phyloP scores from a whole-genome alignment of 164 flowering plant species.

The Houttuynia cordata region DNA sequence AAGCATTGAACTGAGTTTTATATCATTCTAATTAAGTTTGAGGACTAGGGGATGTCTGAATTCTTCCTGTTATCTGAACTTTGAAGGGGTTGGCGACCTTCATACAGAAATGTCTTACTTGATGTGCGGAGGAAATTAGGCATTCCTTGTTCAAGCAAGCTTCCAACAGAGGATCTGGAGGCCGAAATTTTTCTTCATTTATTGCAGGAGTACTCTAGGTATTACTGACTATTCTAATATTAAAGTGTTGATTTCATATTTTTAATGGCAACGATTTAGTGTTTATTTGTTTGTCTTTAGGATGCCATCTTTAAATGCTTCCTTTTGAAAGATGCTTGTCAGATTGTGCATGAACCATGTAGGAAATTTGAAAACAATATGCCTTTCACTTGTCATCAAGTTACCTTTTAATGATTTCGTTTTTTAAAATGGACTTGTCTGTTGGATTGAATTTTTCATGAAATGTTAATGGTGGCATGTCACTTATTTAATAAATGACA shows the following conservation, averaged over 20 bases:
- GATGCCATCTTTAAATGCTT: not conserved
- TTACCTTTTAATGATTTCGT: too few species aligned
- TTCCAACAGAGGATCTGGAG: slow-evolving; percentile 74
- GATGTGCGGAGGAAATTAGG: slow-evolving; percentile 54
- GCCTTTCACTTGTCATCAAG: too few species aligned
- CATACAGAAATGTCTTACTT: slow-evolving; percentile 44
- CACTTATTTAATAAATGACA: too few species aligned
- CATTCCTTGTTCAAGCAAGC: slow-evolving; percentile 68
- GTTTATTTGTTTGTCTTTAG: not conserved
- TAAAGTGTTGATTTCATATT: too few species aligned
- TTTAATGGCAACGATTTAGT: not conserved
- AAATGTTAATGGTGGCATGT: too few species aligned
- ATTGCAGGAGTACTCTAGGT: slow-evolving; percentile 53
- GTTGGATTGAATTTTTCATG: too few species aligned
- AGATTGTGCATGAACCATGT: too few species aligned
- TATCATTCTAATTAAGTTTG: not conserved
- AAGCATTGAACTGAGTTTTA: not conserved
- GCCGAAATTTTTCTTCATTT: slow-evolving; percentile 88
- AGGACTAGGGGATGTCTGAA: not conserved
- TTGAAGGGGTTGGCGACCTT: slow-evolving; percentile 64
- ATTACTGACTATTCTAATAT: not conserved
- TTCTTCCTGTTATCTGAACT: not conserved
- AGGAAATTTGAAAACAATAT: too few species aligned
- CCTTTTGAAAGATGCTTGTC: too few species aligned
- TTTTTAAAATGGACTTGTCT: too few species aligned